Evolutionary conservation across 2,329 filamentous ascomycete genomes (phyloP), one percentile per base, ranked within the genome.

Genomic region (Arthrobotrys conoides): DNA sequence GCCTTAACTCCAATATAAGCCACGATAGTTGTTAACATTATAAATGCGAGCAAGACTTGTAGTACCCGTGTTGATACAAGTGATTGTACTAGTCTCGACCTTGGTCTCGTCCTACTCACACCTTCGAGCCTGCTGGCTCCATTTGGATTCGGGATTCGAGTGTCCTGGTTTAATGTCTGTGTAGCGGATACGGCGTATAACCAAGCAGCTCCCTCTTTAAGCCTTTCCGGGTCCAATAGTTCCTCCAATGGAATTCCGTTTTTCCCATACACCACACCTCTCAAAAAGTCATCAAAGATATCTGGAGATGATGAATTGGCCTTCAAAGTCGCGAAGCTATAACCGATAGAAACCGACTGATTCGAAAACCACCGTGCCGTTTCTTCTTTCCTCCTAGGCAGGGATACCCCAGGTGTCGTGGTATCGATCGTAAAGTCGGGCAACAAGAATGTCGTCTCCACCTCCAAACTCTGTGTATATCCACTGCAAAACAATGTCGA

Each of bases 21-120:
- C 5, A 76, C 82, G 20, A 82, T 57, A 18, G 80, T 81, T 30
- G 81, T 82, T 0, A 81, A 55, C 6, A 81, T 80, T 81, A 84
- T 84, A 57, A 82, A 63, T 9, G 80, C 82, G n/a, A 84, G 67
- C 66, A 83, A 81, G 6, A 80, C 80, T 55, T 84, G 83, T n/a
- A 84, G 65, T 0, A 82, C 81, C 44, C 83, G 77, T 61, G 83
- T 84, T 18, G 82, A 81, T 0, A 49, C 71, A 6, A 66, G 66
- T 30, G 83, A 83, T 69, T 83, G 82, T n/a, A 76, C 71, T 1
- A 84, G 27, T 22, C 64, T 67, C 20, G 75, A 55, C 14, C 68
- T 33, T 0, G 75, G 67, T 5, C 49, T 71, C 0, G 75, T 78
- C 36, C 49, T 68, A 24, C 68, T 78, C n/a, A 48, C 30, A 48